Evolutionary conservation across 352 stramenopile species (phyloP).

Genomic region (Thalassiosira hispida): DNA sequence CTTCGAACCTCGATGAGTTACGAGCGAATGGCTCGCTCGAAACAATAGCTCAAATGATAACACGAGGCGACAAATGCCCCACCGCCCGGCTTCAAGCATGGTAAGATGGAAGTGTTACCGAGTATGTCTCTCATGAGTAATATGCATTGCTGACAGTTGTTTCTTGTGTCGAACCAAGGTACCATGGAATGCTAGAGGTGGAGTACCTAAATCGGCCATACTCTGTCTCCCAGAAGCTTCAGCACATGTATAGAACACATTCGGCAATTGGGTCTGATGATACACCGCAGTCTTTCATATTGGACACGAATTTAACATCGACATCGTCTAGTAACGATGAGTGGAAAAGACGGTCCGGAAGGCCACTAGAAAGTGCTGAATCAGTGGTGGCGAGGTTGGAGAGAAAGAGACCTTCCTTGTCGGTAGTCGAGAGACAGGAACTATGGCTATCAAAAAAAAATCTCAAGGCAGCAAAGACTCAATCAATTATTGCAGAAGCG

Average conservation of each 20-base stretch:
- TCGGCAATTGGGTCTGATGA: constrained; percentile 8
- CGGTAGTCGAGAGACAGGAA: constrained; percentile 42
- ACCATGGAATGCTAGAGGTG: constrained; percentile 48
- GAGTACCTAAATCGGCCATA: constrained; percentile 33
- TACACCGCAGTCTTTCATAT: constrained; percentile 35
- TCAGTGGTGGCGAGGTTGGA: constrained; percentile 37
- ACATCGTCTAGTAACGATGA: constrained; percentile 15
- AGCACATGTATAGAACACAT: constrained; percentile 43
- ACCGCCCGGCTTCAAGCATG: constrained; percentile 29
- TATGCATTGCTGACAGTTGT: no score
- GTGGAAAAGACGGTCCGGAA: constrained; percentile 24
- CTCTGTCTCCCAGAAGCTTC: constrained; percentile 32
- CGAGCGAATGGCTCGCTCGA: constrained; percentile 36
- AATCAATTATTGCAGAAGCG: constrained; percentile 19
- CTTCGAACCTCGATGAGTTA: constrained; percentile 37
- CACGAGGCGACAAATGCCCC: constrained; percentile 33
- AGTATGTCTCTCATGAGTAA: not conserved
- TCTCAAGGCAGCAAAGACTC: constrained; percentile 25
- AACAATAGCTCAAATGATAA: constrained; percentile 44
- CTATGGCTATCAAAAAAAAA: constrained; percentile 56
- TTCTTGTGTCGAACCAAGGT: not conserved
- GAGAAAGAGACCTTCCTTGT: constrained; percentile 22
- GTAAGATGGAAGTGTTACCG: not conserved
- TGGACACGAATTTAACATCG: constrained; percentile 44
- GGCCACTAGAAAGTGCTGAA: constrained; percentile 32